These are phyloP conservation scores for Hapsidospora chrysogenum DNA, from an alignment of 495 filamentous ascomycete species.

Conservation along the genomic window DNA sequence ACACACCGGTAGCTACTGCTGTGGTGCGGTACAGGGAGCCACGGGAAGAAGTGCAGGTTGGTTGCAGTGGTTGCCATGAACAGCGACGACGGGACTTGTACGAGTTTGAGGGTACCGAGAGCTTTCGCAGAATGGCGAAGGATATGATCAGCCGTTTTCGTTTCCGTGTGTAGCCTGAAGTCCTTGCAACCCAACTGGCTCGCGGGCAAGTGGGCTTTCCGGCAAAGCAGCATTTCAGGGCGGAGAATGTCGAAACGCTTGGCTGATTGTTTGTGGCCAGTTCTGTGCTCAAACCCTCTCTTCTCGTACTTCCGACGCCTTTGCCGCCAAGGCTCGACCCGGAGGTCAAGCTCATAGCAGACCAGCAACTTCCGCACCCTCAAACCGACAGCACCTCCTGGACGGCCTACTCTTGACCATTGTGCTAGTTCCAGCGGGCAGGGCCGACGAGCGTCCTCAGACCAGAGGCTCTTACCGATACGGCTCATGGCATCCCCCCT, in stretches of 20 bases:
- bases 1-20: slow-evolving; percentile 26
- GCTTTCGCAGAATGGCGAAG: slow-evolving; percentile 14
- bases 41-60: slow-evolving; percentile 8
- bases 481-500: slow-evolving; percentile 39
- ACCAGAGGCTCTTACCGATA: slow-evolving; percentile 43
- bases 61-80: slow-evolving; percentile 3
- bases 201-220: neutral
- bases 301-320: too few species aligned
- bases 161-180: slow-evolving; percentile 21
- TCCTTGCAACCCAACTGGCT: slow-evolving; percentile 11
- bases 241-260: slow-evolving; percentile 8
- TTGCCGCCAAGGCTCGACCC: too few species aligned
- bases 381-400: slow-evolving; percentile 19
- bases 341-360: slow-evolving; percentile 13
- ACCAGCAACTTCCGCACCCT: slow-evolving; percentile 19
- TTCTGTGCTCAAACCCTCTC: slow-evolving; percentile 18
- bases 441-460: slow-evolving; percentile 45
- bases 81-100: neutral
- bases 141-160: slow-evolving; percentile 10
- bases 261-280: slow-evolving; percentile 25
- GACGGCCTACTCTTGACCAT: slow-evolving; percentile 34
- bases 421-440: slow-evolving; percentile 40
- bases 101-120: slow-evolving; percentile 15
- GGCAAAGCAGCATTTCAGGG: slow-evolving; percentile 5
- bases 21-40: slow-evolving; percentile 20